These are phyloP conservation scores for Chalaropsis thielavioides DNA, from an alignment of 2,329 filamentous ascomycete species.

Conservation along the genomic window DNA sequence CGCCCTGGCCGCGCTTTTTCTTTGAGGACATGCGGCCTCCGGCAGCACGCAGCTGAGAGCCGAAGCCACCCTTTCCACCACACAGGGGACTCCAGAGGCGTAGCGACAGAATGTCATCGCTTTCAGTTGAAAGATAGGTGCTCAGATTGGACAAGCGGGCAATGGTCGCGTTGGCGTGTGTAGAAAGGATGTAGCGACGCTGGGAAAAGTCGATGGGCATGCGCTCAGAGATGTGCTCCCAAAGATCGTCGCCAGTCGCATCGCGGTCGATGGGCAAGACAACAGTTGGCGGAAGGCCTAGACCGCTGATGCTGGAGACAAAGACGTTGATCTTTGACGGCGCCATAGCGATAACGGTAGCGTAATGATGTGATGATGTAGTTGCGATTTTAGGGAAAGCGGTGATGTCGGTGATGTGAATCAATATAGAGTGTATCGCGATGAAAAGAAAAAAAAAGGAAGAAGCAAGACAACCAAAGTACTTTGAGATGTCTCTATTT, in stretches of 20 bases:
- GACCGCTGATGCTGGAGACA: constrained; percentile 68
- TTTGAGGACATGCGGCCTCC: constrained; percentile 96
- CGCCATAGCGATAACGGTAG: constrained; percentile 32
- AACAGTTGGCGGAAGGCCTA: constrained; percentile 69
- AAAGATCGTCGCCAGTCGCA: constrained; percentile 53
- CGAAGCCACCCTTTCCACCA: constrained; percentile 95
- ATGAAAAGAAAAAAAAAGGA: too few species aligned
- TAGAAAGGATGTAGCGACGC: constrained; percentile 62
- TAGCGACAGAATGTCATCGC: constrained; percentile 64
- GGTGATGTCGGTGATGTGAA: not conserved
- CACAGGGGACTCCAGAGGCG: constrained; percentile 65
- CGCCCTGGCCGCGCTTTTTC: constrained; percentile 70
- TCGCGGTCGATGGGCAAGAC: constrained; percentile 56
- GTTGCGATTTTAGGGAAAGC: not conserved
- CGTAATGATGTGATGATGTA: not conserved
- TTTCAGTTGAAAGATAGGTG: constrained; percentile 39
- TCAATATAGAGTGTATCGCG: not conserved
- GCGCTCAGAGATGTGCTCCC: constrained; percentile 44
- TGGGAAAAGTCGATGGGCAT: constrained; percentile 35
- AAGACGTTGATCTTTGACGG: constrained; percentile 59
- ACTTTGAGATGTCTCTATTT: too few species aligned
- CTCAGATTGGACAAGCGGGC: constrained; percentile 42
- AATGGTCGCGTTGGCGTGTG: constrained; percentile 61
- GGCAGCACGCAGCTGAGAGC: constrained; percentile 88
- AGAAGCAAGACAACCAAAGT: not conserved